Conservation (phyloP, 176 grass and related monocot species). For the Oropetium thomaeum region DNA sequence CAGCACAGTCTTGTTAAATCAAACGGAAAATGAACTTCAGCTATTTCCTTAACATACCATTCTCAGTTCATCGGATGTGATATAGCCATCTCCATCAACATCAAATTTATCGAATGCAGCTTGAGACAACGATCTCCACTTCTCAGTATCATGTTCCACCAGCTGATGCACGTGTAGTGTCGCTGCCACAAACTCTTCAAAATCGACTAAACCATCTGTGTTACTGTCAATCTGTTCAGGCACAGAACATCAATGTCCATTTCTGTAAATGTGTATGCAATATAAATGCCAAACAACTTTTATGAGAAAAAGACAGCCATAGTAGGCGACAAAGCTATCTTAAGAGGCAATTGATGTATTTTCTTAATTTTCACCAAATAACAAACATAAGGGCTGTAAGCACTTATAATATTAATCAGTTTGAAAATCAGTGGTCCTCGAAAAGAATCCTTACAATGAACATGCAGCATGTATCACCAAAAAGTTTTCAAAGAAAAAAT, state of each 20-base stretch:
- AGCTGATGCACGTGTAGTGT: conserved; percentile 90
- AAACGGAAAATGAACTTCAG: background rate
- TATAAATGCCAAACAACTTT: background rate
- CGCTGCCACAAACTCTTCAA: conserved; percentile 89
- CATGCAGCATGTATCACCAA: background rate
- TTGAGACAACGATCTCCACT: conserved; percentile 77
- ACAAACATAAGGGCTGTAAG: background rate
- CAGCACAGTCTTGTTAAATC: background rate
- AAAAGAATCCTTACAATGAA: background rate
- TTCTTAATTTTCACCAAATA: background rate
- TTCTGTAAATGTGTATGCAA: background rate
- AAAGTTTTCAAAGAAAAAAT: background rate
- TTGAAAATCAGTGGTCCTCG: background rate
- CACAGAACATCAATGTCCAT: background rate
- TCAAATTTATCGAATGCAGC: conserved; percentile 94
- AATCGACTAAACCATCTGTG: conserved; percentile 95
- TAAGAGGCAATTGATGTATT: background rate
- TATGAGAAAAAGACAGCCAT: background rate
- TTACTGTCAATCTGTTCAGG: conserved; percentile 83
- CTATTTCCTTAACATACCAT: conserved; percentile 50
- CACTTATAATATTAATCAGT: background rate
- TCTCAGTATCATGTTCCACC: conserved; percentile 75
- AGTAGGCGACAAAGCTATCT: background rate
- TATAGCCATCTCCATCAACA: conserved; percentile 83
- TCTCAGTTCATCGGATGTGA: conserved; percentile 89